Evolutionary conservation across 495 filamentous ascomycete species (phyloP).

Genomic region (Podospora comata): DNA sequence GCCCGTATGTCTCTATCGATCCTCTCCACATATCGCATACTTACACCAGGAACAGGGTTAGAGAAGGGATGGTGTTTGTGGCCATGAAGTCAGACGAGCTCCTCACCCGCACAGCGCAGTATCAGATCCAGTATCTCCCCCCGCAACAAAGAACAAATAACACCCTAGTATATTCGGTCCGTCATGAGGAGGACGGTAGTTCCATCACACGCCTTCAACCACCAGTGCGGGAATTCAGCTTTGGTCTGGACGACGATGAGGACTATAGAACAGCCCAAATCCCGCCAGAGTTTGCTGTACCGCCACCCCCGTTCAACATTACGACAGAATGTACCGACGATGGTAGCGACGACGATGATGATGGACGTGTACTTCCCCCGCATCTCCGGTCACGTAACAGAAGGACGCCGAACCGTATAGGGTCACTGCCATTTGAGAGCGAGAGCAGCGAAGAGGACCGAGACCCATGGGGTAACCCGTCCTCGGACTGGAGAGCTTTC

Average conservation of each 20-base stretch:
- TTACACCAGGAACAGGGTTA: slow-evolving; percentile 48
- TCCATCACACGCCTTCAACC: slow-evolving; percentile 18
- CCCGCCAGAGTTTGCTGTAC: slow-evolving; percentile 47
- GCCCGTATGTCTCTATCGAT: slow-evolving; percentile 62
- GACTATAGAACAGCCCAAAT: slow-evolving; percentile 48
- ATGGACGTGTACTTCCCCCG: slow-evolving; percentile 7
- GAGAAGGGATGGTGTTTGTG: slow-evolving; percentile 91
- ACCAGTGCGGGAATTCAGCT: slow-evolving; percentile 7
- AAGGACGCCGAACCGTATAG: slow-evolving; percentile 45
- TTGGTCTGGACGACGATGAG: slow-evolving; percentile 35
- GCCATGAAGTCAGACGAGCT: slow-evolving; percentile 79
- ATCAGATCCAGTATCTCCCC: slow-evolving; percentile 65
- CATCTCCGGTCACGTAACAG: slow-evolving; percentile 19
- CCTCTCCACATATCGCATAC: slow-evolving; percentile 7
- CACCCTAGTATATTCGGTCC: slow-evolving; percentile 43
- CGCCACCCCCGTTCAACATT: slow-evolving; percentile 43
- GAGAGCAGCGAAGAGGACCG: slow-evolving; percentile 43
- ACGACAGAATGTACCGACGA: slow-evolving; percentile 55
- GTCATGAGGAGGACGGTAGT: slow-evolving; percentile 46
- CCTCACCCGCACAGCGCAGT: slow-evolving; percentile 66
- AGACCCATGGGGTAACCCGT: slow-evolving; percentile 13
- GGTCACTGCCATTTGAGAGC: slow-evolving; percentile 50
- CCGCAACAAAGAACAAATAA: slow-evolving; percentile 21
- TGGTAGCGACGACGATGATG: slow-evolving; percentile 44
- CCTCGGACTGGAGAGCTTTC: slow-evolving; percentile 16